Evolutionary conservation across 2,329 filamentous ascomycete species (phyloP), one percentile per base, ranked within the genome.

Genomic region (Oidium heveae): DNA sequence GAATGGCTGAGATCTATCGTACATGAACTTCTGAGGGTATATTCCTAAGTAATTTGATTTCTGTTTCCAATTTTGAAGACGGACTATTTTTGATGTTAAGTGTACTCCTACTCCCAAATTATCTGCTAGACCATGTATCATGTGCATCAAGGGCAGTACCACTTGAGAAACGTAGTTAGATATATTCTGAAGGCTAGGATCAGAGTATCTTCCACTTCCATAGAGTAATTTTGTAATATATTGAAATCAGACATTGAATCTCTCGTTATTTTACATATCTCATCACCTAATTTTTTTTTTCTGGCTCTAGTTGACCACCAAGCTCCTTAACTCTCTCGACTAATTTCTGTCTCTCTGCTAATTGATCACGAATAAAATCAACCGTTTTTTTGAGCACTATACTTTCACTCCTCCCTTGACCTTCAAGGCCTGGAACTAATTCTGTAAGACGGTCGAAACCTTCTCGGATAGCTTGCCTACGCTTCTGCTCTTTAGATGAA

Each of bases 401-500:
- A 54, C 79, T 79, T 65, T 85, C 81, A 61, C 78, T 82, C 50
- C 80, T 73, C 6, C 80, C 81, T 61, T 82, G 78, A 1, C 80
- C 80, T 59, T 79, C 72, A 57, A 83, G 71, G 2, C 78, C 79
- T 0, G 81, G 81, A n/a, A 84, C 79, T 47, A 84, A 70, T 55
- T 76, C 73, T 16, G 80, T 80, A 36, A 85, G 72, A 20, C 76
- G 71, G 65, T 84, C 79, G 64, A 83, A 84, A 51, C 79, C 80
- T 60, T 81, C 76, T 49, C 80, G 74, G 58, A 85, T 84, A 1
- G 64, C 65, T 59, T 65, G 60, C 39, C 68, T 62, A 32, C 68
- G 64, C 59, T 69, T 78, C 62, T 77, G 74, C 65, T 79, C 75
- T 66, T 41, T 12, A 3, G 28, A 28, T 7, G 10, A 13, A 37